A percentile compares a stretch with the other conserved stretches of the same genome.
phyloP scores from a whole-genome alignment of 495 filamentous ascomycete genomes.

The Aspergillus wentii region DNA sequence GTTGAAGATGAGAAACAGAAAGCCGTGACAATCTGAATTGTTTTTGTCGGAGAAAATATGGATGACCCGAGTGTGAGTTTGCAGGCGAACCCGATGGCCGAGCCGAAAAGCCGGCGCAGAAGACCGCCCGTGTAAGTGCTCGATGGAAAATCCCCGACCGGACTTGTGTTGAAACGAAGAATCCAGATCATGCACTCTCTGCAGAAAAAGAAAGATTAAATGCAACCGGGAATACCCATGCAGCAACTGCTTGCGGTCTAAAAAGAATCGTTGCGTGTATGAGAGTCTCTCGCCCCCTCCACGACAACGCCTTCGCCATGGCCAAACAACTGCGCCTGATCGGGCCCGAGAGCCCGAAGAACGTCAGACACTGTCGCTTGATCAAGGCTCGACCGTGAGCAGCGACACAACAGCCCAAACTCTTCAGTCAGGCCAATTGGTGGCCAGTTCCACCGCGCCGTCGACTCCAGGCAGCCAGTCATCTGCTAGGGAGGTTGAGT shows the following conservation, averaged over 20 bases:
- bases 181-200: slow-evolving; percentile 38
- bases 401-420: slow-evolving; percentile 2
- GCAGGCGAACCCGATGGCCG: no score
- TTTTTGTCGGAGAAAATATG: no score
- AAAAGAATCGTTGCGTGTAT: slow-evolving; percentile 37
- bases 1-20: no score
- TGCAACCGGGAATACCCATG: slow-evolving; percentile 47
- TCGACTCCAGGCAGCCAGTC: slow-evolving; percentile 26
- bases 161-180: no score
- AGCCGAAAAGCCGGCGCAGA: no score
- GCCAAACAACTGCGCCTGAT: background rate
- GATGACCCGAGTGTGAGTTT: no score
- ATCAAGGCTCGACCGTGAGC: background rate
- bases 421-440: slow-evolving; percentile 9
- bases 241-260: slow-evolving; percentile 45
- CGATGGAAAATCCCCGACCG: background rate
- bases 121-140: background rate
- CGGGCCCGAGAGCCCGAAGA: background rate
- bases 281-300: slow-evolving; percentile 16
- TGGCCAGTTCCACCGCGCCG: slow-evolving; percentile 14
- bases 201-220: slow-evolving; percentile 44
- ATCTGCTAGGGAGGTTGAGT: slow-evolving; percentile 29
- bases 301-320: slow-evolving; percentile 6
- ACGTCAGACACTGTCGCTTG: background rate
- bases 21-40: no score